Conservation (phyloP, 768 basidiomycete genomes). For the Xerocomus brunneocitrinus region DNA sequence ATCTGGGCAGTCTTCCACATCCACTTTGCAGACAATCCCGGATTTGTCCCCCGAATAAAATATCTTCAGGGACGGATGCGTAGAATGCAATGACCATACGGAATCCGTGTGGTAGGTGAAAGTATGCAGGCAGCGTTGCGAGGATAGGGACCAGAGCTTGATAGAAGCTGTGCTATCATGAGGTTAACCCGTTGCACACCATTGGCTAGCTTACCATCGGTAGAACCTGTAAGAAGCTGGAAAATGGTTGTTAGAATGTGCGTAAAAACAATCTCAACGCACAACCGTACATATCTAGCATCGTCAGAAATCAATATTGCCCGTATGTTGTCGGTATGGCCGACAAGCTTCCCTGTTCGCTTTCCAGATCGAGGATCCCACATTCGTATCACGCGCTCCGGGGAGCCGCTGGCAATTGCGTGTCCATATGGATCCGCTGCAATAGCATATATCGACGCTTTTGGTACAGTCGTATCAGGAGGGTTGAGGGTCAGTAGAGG, state of each 20-base stretch:
- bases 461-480: constrained; percentile 60
- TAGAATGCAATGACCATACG: constrained; percentile 89
- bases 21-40: constrained; percentile 88
- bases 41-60: constrained; percentile 96
- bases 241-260: constrained; percentile 4
- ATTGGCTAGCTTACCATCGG: constrained; percentile 48
- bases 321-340: constrained; percentile 96
- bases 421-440: constrained; percentile 76
- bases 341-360: constrained; percentile 80
- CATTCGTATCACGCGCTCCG: constrained; percentile 83
- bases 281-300: constrained; percentile 71
- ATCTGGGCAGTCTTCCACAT: constrained; percentile 76
- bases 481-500: constrained; percentile 65
- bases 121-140: constrained; percentile 90
- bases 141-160: constrained; percentile 90
- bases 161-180: constrained; percentile 52
- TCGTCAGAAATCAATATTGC: constrained; percentile 87
- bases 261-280: constrained; percentile 2
- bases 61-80: constrained; percentile 77
- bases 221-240: constrained; percentile 79
- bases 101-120: constrained; percentile 94
- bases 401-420: constrained; percentile 83
- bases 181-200: constrained; percentile 7
- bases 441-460: constrained; percentile 74
- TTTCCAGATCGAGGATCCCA: constrained; percentile 93